Base-by-base conservation (phyloP, 176 grass and related monocot genomes). In the Aegilops tauschii region DNA sequence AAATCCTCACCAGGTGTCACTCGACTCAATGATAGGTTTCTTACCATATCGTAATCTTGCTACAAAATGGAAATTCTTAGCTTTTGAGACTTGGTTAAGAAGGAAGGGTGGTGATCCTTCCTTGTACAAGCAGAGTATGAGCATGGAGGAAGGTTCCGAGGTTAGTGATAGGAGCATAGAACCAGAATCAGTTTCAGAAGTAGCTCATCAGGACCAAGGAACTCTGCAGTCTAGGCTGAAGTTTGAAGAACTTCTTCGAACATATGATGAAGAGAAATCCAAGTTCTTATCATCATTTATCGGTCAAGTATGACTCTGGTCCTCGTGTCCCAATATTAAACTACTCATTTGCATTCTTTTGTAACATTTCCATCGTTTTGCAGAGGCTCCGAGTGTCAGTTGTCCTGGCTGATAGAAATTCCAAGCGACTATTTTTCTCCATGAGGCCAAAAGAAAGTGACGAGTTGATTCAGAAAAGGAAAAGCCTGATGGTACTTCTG, bases 271-370 rank as follows among this genome's bases (percentile, higher is more conserved):
- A 88, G 97, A 99, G 85, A 99, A 99, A 83, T 88, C 89, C 70
- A 88, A 88, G 73, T 99, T 96, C 83, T 88, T 99, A 86, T 96
- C 97, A 87, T 99, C 97, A 77, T 94, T 99, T 80, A 91, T 99
- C 63, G 97, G 90, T 85, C 93, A 96, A 91, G 97, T 99, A 94
- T 96, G 86, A 72, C 78, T 54, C 83, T 39, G 28, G 32, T 76
- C 12, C 29, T 88, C 62, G n/a, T 89, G 61, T 20, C 70, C 50
- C 30, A 84, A 13, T n/a, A 27, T 62, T 36, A 68, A 78, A 73
- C 7, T 54, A 73, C 72, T 37, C 40, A 64, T 56, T 66, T 23
- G 10, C 21, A 37, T 31, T 85, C 17, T 78, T 61, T 16, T 58
- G 5, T 76, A 74, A 72, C 49, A 61, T 91, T 92, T 23, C 11